Evolutionary conservation across 106 monocot species (phyloP).

Genomic region (Dioscorea zingiberensis): DNA sequence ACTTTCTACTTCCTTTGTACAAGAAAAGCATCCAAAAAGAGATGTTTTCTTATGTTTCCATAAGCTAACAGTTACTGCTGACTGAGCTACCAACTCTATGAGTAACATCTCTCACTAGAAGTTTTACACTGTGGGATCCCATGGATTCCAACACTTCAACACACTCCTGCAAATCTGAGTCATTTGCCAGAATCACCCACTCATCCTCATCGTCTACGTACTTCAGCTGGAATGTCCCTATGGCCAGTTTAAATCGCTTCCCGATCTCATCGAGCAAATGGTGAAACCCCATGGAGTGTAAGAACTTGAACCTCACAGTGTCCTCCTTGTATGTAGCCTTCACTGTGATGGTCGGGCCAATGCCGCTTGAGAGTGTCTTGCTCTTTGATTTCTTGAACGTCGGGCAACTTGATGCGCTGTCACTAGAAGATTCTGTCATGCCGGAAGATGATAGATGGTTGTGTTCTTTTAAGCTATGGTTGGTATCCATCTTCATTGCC

Average conservation of each 20-base stretch:
- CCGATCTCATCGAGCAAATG: slow-evolving; percentile 56
- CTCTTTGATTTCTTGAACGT: slow-evolving; percentile 25
- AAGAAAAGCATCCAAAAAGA: too few relatives aligned
- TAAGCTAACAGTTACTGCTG: slow-evolving; percentile 46
- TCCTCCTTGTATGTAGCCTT: slow-evolving; percentile 79
- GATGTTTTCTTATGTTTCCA: slow-evolving; percentile 1
- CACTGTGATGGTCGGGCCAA: slow-evolving; percentile 27
- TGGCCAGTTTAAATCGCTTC: slow-evolving; percentile 49
- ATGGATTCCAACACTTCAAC: slow-evolving; percentile 58
- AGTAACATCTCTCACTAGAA: slow-evolving; percentile 47
- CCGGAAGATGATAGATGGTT: slow-evolving; percentile 46
- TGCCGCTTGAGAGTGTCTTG: slow-evolving; percentile 2
- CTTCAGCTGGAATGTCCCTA: slow-evolving; percentile 71
- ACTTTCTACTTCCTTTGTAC: too few relatives aligned
- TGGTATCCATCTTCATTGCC: slow-evolving; percentile 3
- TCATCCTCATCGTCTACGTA: slow-evolving; percentile 90
- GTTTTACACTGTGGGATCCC: slow-evolving; percentile 32
- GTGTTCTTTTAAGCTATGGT: slow-evolving; percentile 18
- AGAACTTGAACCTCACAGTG: slow-evolving; percentile 78
- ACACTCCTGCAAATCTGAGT: slow-evolving; percentile 63
- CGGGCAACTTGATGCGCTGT: slow-evolving; percentile 61
- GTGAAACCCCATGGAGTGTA: slow-evolving; percentile 37
- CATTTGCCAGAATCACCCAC: slow-evolving; percentile 65
- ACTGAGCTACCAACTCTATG: slow-evolving; percentile 31
- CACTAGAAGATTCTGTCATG: slow-evolving; percentile 76